Base-by-base conservation (phyloP, 805 yeast species). In the Saccharomycopsis vini region DNA sequence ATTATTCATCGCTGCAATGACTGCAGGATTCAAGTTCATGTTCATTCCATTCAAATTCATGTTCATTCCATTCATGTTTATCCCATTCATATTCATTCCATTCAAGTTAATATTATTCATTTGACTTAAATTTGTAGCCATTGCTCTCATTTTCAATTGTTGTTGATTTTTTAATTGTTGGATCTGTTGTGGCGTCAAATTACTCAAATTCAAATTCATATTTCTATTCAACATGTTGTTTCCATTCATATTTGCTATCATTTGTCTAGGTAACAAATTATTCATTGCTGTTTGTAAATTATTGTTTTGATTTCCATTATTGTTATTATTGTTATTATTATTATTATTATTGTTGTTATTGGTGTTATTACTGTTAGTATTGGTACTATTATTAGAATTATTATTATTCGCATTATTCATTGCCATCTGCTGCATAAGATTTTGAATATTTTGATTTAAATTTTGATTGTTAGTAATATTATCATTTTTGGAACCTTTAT, bases 301-400 rank as follows among this genome's bases (percentile, higher is more conserved):
- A 35, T 35, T 35, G 22, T 35, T 16, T 21, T 19, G 18, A 21
- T 10, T 15, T 9, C 9, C 16, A n/a, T 10, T 9, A n/a, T n/a
- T n/a, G n/a, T n/a, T n/a, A n/a, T n/a, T n/a, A n/a, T n/a, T n/a
- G n/a, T 23, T 23, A 10, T 34, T n/a, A 16, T 34, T 34, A n/a
- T 21, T 39, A 18, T 6, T 39, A 26, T 36, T 36, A 6, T 22
- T 23, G 16, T 9, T 18, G 35, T 30, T 38, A 16, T 29, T 30
- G 35, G 5, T 13, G 15, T 39, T 43, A n/a, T 43, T 37, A 20
- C 62, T 36, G 36, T 26, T 19, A 20, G 12, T 29, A 40, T n/a
- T 15, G 39, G 12, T 3, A 44, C 3, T 20, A 13, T 12, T 34
- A 34, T 16, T 15, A 10, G 7, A 9, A 6, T 20, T 22, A 22